Evolutionary conservation across 495 filamentous ascomycete genomes (phyloP).

Genomic region (Bombardia bombarda): DNA sequence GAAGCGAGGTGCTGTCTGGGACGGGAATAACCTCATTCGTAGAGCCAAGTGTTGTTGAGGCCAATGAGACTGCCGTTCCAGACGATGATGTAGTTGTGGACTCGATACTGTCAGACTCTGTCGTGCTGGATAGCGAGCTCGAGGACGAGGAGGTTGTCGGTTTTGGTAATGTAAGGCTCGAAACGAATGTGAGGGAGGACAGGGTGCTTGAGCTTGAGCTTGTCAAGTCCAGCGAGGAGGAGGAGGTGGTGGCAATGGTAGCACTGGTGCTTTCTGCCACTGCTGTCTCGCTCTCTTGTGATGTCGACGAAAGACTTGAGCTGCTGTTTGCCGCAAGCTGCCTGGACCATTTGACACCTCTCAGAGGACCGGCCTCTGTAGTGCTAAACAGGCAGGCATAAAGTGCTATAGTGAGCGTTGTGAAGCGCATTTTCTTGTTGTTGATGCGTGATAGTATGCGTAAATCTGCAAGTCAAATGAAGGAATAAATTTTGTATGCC

Average conservation of each 20-base stretch:
- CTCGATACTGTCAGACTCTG: not conserved
- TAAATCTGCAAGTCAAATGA: not conserved
- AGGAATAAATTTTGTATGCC: not conserved
- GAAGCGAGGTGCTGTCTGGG: not conserved
- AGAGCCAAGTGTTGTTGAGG: not conserved
- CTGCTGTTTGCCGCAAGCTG: not conserved
- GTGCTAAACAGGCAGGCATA: slow-evolving; percentile 8
- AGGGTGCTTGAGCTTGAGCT: no score
- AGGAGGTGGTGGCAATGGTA: no score
- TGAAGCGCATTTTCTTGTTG: slow-evolving; percentile 14
- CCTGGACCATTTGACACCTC: slow-evolving; percentile 1
- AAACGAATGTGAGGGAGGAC: not conserved
- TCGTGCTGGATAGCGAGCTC: not conserved
- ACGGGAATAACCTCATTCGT: not conserved
- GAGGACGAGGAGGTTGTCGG: not conserved
- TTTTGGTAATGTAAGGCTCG: not conserved
- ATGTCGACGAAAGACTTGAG: no score
- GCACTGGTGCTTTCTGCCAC: not conserved
- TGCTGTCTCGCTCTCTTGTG: not conserved
- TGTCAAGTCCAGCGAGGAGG: no score
- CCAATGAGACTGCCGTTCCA: not conserved
- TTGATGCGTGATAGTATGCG: not conserved
- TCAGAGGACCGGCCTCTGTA: slow-evolving; percentile 21
- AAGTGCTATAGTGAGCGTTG: slow-evolving; percentile 5
- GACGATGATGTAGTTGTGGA: not conserved